These are phyloP conservation scores for Ascochyta pisi DNA, from an alignment of 2,329 filamentous ascomycete species.

Conservation along the genomic window DNA sequence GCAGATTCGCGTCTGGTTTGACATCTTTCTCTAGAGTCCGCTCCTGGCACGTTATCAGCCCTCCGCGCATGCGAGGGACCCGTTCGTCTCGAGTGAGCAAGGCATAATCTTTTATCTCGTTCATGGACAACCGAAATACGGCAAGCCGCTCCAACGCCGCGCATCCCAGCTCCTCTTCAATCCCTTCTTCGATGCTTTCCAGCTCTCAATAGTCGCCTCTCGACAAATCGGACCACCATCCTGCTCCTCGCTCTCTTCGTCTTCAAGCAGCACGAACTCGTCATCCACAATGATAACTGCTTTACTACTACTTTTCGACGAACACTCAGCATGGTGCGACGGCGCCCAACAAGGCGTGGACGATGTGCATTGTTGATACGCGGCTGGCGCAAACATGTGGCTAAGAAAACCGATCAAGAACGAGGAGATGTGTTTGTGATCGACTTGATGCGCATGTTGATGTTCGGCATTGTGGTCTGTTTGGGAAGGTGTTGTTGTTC, in stretches of 20 bases:
- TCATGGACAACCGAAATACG: constrained; percentile 15
- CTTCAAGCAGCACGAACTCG: constrained; percentile 19
- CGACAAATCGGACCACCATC: constrained; percentile 33
- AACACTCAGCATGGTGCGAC: constrained; percentile 2
- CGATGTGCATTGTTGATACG: constrained; percentile 22
- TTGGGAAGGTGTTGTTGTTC: not conserved
- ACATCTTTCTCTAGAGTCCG: not conserved
- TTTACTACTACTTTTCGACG: not conserved
- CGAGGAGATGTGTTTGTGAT: constrained; percentile 19
- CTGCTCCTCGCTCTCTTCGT: constrained; percentile 13
- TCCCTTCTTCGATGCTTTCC: constrained; percentile 20
- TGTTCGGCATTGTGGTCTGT: not conserved
- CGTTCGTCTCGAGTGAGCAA: too few relatives aligned
- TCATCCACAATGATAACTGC: constrained; percentile 19
- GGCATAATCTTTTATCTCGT: too few relatives aligned
- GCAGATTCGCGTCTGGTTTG: not conserved
- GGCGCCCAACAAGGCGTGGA: constrained; percentile 8
- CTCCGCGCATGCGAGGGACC: not conserved
- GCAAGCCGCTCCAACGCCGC: constrained; percentile 20
- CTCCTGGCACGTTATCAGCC: not conserved
- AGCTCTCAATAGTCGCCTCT: constrained; percentile 29
- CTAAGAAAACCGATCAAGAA: constrained; percentile 22
- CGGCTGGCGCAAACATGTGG: constrained; percentile 24
- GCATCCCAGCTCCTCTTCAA: not conserved
- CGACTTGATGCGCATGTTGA: constrained; percentile 8